Conservation (phyloP, 495 filamentous ascomycete genomes). For the Aspergillus haitiensis region DNA sequence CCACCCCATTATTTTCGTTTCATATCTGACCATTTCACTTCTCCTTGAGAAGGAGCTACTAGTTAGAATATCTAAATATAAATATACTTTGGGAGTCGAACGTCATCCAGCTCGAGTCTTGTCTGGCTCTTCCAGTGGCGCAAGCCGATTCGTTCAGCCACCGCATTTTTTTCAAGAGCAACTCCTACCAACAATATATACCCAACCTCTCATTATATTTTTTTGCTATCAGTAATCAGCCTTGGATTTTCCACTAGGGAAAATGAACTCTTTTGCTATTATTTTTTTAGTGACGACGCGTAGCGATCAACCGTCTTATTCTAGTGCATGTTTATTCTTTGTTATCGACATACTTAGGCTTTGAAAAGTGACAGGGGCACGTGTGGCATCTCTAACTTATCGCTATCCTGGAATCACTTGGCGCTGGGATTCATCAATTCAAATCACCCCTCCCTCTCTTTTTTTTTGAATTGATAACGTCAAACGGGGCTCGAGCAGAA, state of each 20-base stretch:
- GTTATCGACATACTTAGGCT: not conserved
- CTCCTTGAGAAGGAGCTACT: too few species aligned
- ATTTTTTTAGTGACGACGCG: too few species aligned
- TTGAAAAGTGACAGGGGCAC: slow-evolving; percentile 15
- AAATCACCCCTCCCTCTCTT: slow-evolving; percentile 15
- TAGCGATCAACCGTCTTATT: slow-evolving; percentile 1
- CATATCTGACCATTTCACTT: too few species aligned
- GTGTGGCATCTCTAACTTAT: slow-evolving; percentile 19
- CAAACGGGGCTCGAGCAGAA: not conserved
- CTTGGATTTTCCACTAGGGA: slow-evolving; percentile 2
- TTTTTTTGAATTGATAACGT: not conserved
- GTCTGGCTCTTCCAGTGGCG: slow-evolving; percentile 21
- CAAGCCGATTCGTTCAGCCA: slow-evolving; percentile 29
- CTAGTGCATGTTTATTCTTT: slow-evolving; percentile 2
- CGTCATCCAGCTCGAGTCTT: not conserved
- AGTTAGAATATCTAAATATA: too few species aligned
- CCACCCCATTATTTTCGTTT: too few species aligned
- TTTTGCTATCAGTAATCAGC: not conserved
- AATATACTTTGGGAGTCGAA: not conserved
- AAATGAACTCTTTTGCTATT: not conserved
- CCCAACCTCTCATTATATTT: slow-evolving; percentile 24
- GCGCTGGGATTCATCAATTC: slow-evolving; percentile 20
- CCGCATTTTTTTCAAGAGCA: slow-evolving; percentile 25
- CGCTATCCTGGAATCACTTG: slow-evolving; percentile 19
- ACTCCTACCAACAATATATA: slow-evolving; percentile 15